A percentile compares a stretch with the other conserved stretches of the same genome.
These are phyloP conservation scores for Hyaloraphidium curvatum DNA, from an alignment of 192 early-diverging fungal genomes.

Conservation along the genomic window DNA sequence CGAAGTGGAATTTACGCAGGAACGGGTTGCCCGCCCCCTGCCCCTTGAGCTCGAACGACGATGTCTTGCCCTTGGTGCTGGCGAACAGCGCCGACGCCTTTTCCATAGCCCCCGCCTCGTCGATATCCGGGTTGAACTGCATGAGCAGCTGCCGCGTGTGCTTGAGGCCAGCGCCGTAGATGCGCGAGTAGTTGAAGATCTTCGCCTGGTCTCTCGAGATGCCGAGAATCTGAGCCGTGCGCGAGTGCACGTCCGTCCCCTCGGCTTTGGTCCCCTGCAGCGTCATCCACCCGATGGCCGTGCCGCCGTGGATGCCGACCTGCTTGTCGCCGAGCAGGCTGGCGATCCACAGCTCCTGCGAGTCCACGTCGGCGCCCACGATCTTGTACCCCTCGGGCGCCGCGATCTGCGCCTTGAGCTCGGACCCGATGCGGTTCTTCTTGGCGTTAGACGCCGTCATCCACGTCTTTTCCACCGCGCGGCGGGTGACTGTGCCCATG, in stretches of 20 bases:
- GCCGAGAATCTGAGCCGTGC: slow-evolving; percentile 68
- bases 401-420: slow-evolving; percentile 71
- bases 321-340: slow-evolving; percentile 84
- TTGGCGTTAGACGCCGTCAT: slow-evolving; percentile 90
- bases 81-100: slow-evolving; percentile 52
- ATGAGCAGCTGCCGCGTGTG: slow-evolving; percentile 60
- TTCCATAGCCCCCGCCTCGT: slow-evolving; percentile 33
- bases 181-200: slow-evolving; percentile 85
- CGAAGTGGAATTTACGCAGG: slow-evolving; percentile 46
- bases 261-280: slow-evolving; percentile 78
- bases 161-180: slow-evolving; percentile 83
- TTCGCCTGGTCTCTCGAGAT: slow-evolving; percentile 81
- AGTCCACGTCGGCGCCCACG: slow-evolving; percentile 93
- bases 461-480: slow-evolving; percentile 86
- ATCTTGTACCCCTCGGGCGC: slow-evolving; percentile 66
- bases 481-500: slow-evolving; percentile 93
- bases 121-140: slow-evolving; percentile 57
- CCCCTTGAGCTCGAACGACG: background rate
- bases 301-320: slow-evolving; percentile 78
- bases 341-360: slow-evolving; percentile 92
- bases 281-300: slow-evolving; percentile 95
- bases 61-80: slow-evolving; percentile 62
- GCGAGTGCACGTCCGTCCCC: slow-evolving; percentile 83
- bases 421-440: slow-evolving; percentile 71
- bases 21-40: slow-evolving; percentile 6